A percentile compares a stretch with the other conserved stretches of the same genome.
Evolutionary conservation across 2,329 filamentous ascomycete species (phyloP).

Genomic region (Nemania serpens): DNA sequence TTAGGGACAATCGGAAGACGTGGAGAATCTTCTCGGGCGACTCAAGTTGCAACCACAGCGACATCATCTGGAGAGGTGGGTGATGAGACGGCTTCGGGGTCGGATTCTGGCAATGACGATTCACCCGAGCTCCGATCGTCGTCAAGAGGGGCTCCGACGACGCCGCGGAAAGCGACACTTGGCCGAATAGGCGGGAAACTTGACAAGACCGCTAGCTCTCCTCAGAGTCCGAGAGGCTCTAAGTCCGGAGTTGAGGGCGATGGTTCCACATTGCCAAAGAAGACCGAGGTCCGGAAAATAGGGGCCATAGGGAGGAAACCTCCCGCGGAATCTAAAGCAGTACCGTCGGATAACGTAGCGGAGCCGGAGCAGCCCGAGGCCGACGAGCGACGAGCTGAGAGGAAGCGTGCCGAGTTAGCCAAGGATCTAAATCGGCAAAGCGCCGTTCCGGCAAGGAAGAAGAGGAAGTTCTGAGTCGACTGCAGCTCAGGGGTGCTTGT

Average conservation of each 20-base stretch:
- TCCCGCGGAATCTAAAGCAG: slow-evolving; percentile 26
- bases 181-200: slow-evolving; percentile 37
- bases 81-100: slow-evolving; percentile 35
- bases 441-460: slow-evolving; percentile 58
- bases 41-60: slow-evolving; percentile 33
- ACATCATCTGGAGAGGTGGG: slow-evolving; percentile 21
- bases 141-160: slow-evolving; percentile 4
- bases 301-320: slow-evolving; percentile 36
- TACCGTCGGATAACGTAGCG: slow-evolving; percentile 19
- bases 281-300: slow-evolving; percentile 28
- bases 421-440: slow-evolving; percentile 56
- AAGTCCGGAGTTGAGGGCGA: slow-evolving; percentile 10
- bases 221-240: background rate
- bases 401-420: slow-evolving; percentile 57
- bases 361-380: slow-evolving; percentile 35
- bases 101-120: slow-evolving; percentile 21
- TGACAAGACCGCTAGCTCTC: slow-evolving; percentile 19
- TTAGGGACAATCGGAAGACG: slow-evolving; percentile 31
- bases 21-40: slow-evolving; percentile 39
- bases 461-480: slow-evolving; percentile 54
- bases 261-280: slow-evolving; percentile 24
- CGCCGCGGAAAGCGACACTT: slow-evolving; percentile 27
- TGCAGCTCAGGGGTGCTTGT: too few species aligned
- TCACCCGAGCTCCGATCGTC: slow-evolving; percentile 7
- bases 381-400: slow-evolving; percentile 48